These are phyloP conservation scores for Colletotrichum musae DNA, from an alignment of 2,329 filamentous ascomycete genomes.

Conservation along the genomic window DNA sequence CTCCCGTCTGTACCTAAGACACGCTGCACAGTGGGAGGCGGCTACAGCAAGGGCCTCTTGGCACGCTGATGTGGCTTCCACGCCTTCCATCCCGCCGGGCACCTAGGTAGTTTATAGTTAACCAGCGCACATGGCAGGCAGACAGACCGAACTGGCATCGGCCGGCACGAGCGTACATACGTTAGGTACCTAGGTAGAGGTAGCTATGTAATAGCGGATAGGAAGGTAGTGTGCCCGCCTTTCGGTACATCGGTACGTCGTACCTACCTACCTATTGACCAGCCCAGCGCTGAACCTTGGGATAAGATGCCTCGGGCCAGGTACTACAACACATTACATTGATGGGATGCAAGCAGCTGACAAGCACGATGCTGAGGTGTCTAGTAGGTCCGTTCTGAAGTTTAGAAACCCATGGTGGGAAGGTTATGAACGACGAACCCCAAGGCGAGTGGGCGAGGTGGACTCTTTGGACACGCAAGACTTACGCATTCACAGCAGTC, in stretches of 20 bases:
- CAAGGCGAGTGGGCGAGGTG: too few relatives aligned
- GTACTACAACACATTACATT: slow-evolving; percentile 4
- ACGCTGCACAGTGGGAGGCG: slow-evolving; percentile 1
- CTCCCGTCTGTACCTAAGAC: too few relatives aligned
- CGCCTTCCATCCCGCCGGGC: slow-evolving; percentile 9
- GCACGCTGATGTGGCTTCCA: slow-evolving; percentile 35
- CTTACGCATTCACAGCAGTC: too few relatives aligned
- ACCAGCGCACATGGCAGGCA: slow-evolving; percentile 29
- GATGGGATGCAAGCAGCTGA: slow-evolving; percentile 2
- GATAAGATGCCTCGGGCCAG: slow-evolving; percentile 8
- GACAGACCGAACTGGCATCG: slow-evolving; percentile 18
- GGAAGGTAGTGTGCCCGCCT: too few relatives aligned
- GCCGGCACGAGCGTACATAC: slow-evolving; percentile 22
- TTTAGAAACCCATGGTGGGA: too few relatives aligned
- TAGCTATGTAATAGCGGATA: too few relatives aligned
- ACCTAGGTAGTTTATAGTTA: not conserved
- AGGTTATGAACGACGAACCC: too few relatives aligned
- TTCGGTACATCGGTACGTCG: not conserved
- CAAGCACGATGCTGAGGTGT: not conserved
- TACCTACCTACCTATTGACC: too few relatives aligned
- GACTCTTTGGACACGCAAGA: too few relatives aligned
- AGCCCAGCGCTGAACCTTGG: too few relatives aligned
- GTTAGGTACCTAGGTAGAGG: not conserved
- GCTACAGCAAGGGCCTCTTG: slow-evolving; percentile 27
- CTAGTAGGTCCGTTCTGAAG: not conserved